Evolutionary conservation across 2,329 filamentous ascomycete genomes (phyloP).

Genomic region (Monosporascus sp.): DNA sequence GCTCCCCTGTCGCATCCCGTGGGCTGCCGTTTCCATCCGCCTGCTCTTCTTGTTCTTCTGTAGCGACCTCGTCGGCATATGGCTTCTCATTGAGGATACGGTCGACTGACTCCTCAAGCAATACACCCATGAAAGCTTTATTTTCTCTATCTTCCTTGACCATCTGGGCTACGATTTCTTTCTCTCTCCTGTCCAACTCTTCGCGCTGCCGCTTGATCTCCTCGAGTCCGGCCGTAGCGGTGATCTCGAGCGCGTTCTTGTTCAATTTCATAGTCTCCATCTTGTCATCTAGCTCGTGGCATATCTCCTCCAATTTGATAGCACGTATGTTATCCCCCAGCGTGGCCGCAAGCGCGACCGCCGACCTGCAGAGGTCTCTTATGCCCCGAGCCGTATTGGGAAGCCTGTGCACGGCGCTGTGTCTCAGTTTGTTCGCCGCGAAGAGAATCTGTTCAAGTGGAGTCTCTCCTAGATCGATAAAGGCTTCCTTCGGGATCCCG

Average conservation of each 20-base stretch:
- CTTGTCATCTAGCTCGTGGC: conserved; percentile 21
- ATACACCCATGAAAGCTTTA: conserved; percentile 21
- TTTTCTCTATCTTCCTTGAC: conserved; percentile 24
- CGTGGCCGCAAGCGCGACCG: conserved; percentile 19
- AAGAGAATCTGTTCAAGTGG: conserved; percentile 17
- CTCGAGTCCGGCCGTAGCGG: conserved; percentile 18
- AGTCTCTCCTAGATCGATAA: conserved; percentile 8
- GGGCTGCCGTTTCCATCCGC: not conserved
- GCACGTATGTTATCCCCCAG: conserved; percentile 25
- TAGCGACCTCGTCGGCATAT: not conserved
- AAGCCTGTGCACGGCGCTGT: conserved; percentile 29
- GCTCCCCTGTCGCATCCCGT: no score
- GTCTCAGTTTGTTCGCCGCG: conserved; percentile 21
- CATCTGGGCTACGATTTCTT: conserved; percentile 20
- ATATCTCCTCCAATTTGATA: conserved; percentile 23
- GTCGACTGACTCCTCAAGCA: conserved; percentile 23
- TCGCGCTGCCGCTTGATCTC: conserved; percentile 28
- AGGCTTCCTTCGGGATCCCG: conserved; percentile 18
- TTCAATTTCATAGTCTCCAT: conserved; percentile 28
- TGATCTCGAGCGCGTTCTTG: conserved; percentile 28
- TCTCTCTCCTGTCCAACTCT: conserved; percentile 31
- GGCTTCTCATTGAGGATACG: conserved; percentile 9
- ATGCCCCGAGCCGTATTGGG: conserved; percentile 21
- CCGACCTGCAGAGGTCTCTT: conserved; percentile 23
- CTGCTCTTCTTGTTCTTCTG: not conserved